A percentile compares a stretch with the other conserved stretches of the same genome.
Evolutionary conservation across 2,329 filamentous ascomycete genomes (phyloP).

Genomic region (Colletotrichum horii): DNA sequence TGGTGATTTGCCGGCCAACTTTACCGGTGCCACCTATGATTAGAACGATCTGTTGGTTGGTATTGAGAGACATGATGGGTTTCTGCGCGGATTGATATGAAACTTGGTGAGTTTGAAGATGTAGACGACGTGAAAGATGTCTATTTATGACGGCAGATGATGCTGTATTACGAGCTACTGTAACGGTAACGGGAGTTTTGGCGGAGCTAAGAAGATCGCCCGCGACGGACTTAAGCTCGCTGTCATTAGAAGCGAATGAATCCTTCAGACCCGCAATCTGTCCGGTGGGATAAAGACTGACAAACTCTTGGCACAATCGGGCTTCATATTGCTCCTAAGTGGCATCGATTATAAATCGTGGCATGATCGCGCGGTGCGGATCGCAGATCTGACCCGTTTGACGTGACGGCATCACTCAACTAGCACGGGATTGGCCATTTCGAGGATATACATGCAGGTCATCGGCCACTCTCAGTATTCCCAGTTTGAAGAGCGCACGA

Average conservation of each 20-base stretch:
- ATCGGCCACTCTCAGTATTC: not conserved
- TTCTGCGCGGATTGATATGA: not conserved
- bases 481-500: accelerated
- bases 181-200: not conserved
- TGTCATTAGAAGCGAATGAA: not conserved
- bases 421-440: not conserved
- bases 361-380: not conserved
- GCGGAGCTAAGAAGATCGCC: not conserved
- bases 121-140: not conserved
- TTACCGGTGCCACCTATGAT: slow-evolving; percentile 52
- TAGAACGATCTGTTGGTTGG: slow-evolving; percentile 31
- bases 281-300: not conserved
- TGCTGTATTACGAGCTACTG: not conserved
- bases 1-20: slow-evolving; percentile 42
- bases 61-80: not conserved
- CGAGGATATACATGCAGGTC: not conserved
- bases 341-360: not conserved
- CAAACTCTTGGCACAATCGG: not conserved
- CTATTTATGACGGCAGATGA: not conserved
- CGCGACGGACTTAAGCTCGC: not conserved
- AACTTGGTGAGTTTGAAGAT: not conserved
- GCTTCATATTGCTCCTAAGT: not conserved
- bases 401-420: accelerated
- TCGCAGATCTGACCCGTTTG: not conserved
- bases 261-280: not conserved